A percentile compares a stretch with the other conserved stretches of the same genome.
These are phyloP conservation scores for Closterium sp. DNA, from an alignment of 139 green algal species.

Conservation along the genomic window DNA sequence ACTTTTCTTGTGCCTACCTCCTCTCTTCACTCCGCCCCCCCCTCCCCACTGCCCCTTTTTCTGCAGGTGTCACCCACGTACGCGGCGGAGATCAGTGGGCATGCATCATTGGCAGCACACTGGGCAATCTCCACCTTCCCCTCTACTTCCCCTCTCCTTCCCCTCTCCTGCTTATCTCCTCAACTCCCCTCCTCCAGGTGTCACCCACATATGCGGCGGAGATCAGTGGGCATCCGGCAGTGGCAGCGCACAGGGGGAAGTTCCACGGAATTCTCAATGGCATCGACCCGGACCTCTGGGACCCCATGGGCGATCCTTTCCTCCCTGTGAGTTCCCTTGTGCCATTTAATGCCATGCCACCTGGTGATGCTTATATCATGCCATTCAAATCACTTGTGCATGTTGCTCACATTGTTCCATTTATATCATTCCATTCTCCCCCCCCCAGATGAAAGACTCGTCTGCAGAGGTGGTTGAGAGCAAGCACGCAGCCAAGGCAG, in stretches of 20 bases:
- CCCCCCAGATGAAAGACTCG: background rate
- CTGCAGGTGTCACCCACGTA: constrained; percentile 60
- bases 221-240: constrained; percentile 39
- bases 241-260: constrained; percentile 47
- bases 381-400: too few relatives aligned
- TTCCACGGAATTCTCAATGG: constrained; percentile 76
- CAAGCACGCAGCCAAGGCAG: constrained; percentile 60
- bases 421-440: background rate
- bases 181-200: constrained; percentile 7
- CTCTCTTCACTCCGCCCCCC: too few relatives aligned
- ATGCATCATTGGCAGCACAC: constrained; percentile 40
- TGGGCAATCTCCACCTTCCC: background rate
- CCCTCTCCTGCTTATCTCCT: too few relatives aligned
- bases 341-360: background rate
- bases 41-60: too few relatives aligned
- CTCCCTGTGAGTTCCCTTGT: constrained; percentile 60
- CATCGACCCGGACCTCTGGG: constrained; percentile 97
- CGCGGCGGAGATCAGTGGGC: constrained; percentile 43
- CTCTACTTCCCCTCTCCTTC: too few relatives aligned
- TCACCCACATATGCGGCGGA: constrained; percentile 58
- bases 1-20: too few relatives aligned
- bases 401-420: too few relatives aligned
- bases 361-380: background rate
- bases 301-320: constrained; percentile 76
- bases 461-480: constrained; percentile 28